A percentile compares a stretch with the other conserved stretches of the same genome.
Conservation (phyloP, 192 early-diverging fungal species). For the Coemansia sp. region DNA sequence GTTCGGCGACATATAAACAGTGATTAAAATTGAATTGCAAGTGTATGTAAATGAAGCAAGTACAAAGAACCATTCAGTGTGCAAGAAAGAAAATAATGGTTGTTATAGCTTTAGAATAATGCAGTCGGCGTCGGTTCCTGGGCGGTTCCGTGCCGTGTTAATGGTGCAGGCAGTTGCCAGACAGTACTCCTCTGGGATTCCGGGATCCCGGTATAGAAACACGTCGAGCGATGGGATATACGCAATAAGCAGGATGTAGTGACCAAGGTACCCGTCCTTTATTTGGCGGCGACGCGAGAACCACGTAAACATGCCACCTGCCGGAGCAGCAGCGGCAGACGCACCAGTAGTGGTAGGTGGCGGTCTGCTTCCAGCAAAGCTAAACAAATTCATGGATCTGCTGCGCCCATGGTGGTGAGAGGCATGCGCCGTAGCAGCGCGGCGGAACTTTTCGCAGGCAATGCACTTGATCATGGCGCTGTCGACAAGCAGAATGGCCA, state of each 20-base stretch:
- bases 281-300: slow-evolving; percentile 15
- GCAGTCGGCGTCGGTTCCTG: slow-evolving; percentile 83
- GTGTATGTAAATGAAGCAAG: no score
- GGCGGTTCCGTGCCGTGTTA: slow-evolving; percentile 62
- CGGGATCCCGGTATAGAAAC: slow-evolving; percentile 85
- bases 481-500: slow-evolving; percentile 77
- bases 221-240: slow-evolving; percentile 74
- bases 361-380: slow-evolving; percentile 1
- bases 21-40: no score
- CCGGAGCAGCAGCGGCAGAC: not conserved
- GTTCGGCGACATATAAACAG: no score
- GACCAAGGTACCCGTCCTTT: slow-evolving; percentile 64
- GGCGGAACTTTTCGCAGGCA: slow-evolving; percentile 53
- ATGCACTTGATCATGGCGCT: slow-evolving; percentile 59
- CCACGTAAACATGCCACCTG: slow-evolving; percentile 15
- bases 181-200: slow-evolving; percentile 67
- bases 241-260: slow-evolving; percentile 83
- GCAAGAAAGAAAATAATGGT: not conserved
- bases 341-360: not conserved
- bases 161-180: slow-evolving; percentile 58
- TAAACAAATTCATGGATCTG: slow-evolving; percentile 14
- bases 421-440: not conserved
- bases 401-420: slow-evolving; percentile 5
- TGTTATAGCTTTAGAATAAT: slow-evolving; percentile 46
- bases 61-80: no score